Base-by-base conservation (phyloP, 2,329 filamentous ascomycete genomes). In the Penicillium sp. region DNA sequence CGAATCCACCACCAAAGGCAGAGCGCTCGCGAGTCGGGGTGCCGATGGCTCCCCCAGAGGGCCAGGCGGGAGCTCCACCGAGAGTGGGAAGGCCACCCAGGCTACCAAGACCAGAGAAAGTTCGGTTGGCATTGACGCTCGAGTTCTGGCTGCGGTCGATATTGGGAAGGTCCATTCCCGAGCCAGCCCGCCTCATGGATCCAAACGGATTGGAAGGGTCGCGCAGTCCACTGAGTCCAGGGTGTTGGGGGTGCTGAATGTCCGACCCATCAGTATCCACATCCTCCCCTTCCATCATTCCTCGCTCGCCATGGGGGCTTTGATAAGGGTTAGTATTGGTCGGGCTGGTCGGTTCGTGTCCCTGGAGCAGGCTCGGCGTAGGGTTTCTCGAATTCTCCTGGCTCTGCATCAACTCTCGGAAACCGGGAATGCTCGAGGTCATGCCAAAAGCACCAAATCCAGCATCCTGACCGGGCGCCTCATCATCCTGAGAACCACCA, bases 271-370 rank as follows among this genome's bases (percentile, higher is more conserved):
- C 80, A 6, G 80, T 77, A 45, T 89, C 84, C 46, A 83, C 81
- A 62, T 85, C 83, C 58, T 86, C 83, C 19, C 85, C 84, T 48
- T 91, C 87, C 5, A 80, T 80, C 5, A 80, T 80, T 25, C 55
- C 54, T 45, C 87, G 87, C 26, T 92, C 89, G 37, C 88, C 90
- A 8, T 90, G 86, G 2, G 95, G 95, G 72, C 93, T 98, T 62
- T 93, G 91, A 72, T 95, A 99, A 1, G 95, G 95, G 70, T 99
- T 99, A 3, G 95, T 98, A 69, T 96, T 91, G 0, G 93, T 95
- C 11, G 95, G 95, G 72, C 93, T 98, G 69, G 91, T 85, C 0
- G 90, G 89, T 57, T 92, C 90, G 62, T 88, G 81, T 48, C 77
- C 75, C 51, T 79, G 76, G 48, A 77, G 74, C 52, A 79, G 72